Conservation (phyloP, 1,284 basidiomycete species). For the Ganoderma leucocontextum region DNA sequence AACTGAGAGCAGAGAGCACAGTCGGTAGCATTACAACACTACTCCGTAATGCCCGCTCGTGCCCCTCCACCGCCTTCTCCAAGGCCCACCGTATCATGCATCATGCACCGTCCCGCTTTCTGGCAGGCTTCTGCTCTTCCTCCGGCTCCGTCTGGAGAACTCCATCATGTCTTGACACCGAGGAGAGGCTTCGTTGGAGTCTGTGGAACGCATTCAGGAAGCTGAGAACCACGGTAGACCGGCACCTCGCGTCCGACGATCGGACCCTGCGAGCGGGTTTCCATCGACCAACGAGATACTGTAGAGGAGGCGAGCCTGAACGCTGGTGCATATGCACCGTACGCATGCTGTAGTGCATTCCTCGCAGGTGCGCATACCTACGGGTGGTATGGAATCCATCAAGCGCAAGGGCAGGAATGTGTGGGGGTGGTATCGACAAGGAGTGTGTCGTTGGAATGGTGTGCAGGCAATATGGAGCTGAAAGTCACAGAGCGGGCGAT, state of each 20-base stretch:
- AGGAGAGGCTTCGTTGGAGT: conserved; percentile 15
- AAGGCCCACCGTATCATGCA: neutral
- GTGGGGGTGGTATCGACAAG: neutral
- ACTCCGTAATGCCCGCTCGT: neutral
- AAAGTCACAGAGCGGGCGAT: neutral
- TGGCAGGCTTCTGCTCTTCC: conserved; percentile 12
- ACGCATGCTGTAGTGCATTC: neutral
- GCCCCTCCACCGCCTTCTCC: neutral
- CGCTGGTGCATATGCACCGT: neutral
- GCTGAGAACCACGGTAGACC: conserved; percentile 10
- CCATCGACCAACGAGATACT: conserved; percentile 26
- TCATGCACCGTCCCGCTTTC: neutral
- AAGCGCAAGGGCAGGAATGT: too few species aligned
- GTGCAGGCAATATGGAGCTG: neutral
- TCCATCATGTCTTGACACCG: neutral
- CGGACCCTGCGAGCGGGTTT: conserved; percentile 19
- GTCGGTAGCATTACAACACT: neutral
- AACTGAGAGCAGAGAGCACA: neutral
- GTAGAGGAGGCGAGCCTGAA: neutral
- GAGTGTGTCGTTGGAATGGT: neutral
- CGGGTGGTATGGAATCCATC: neutral
- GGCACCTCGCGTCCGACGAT: conserved; percentile 30
- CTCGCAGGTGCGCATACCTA: neutral
- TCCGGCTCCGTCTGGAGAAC: conserved; percentile 16
- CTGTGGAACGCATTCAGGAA: neutral